Base-by-base conservation (phyloP, 768 basidiomycete genomes). In the Termitomyces sp. region DNA sequence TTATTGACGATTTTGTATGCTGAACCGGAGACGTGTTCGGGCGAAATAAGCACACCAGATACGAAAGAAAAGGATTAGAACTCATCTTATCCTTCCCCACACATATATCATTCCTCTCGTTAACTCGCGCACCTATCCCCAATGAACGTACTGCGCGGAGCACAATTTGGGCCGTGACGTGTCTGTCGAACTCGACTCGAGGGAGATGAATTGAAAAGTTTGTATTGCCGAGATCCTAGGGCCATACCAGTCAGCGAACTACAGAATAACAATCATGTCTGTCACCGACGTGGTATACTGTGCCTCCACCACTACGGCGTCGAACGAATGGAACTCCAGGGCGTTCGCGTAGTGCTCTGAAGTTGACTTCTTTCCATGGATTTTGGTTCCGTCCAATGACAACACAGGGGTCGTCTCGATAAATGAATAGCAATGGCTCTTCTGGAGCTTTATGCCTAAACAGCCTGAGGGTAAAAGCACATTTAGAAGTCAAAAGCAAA, bases 301-400 rank as follows among this genome's bases (percentile, higher is more conserved):
- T 91, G 12, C 96, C 96, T 15, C 96, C 96, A 7, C 96, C 97
- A 60, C 93, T 95, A 52, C 89, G 77, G 52, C 96, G 76, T 38
- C 96, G 77, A 31, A 98, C 79, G 64, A 92, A 89, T 0, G 91
- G 91, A 16, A 94, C 78, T 4, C 74, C 76, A 2, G 68, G 65
- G 57, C 75, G 68, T 40, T 68, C 53, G 11, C 72, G 68, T 6
- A 94, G 74, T 1, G 81, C 77, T 6, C 66, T 57, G 46, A 95
- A 79, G 62, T 96, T 95, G 60, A 94, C 85, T 65, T 99, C 96
- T 67, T 93, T 97, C 96, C 96, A 98, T 15, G 95, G 96, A 61
- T 97, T 98, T 75, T 99, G 97, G 67, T 98, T 95, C 50, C 96
- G 77, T 0, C 96, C 96, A 52, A 98, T 91, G 51, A 99, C 80